Evolutionary conservation across 1,139 yeast genomes (phyloP).

Genomic region (Pichia sp.): DNA sequence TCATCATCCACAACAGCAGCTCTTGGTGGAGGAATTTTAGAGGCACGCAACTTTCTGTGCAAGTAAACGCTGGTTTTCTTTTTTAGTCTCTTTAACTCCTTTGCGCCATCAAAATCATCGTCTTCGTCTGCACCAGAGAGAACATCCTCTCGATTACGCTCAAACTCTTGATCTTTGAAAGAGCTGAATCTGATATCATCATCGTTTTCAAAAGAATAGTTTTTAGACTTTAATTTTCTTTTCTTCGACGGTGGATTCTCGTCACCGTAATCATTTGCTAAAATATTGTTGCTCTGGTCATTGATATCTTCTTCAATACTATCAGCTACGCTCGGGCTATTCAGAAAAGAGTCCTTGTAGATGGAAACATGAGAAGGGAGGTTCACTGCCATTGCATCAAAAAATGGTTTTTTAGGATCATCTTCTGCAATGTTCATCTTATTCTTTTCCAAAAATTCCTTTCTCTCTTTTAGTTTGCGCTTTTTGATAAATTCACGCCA

Average conservation of each 20-base stretch:
- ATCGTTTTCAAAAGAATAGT: slow-evolving; percentile 31
- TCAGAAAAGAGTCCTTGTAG: slow-evolving; percentile 13
- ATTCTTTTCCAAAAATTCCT: slow-evolving; percentile 48
- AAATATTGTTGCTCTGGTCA: slow-evolving; percentile 11
- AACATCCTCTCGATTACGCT: slow-evolving; percentile 8
- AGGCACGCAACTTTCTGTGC: slow-evolving; percentile 13
- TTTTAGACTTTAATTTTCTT: slow-evolving; percentile 5
- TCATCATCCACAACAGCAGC: slow-evolving; percentile 5
- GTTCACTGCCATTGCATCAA: slow-evolving; percentile 15
- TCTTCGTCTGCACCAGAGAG: slow-evolving; percentile 16
- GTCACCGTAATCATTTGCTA: slow-evolving; percentile 15
- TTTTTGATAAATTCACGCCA: slow-evolving; percentile 19
- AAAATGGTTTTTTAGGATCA: slow-evolving; percentile 18
- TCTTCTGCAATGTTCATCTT: slow-evolving; percentile 33
- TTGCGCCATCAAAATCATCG: slow-evolving; percentile 30
- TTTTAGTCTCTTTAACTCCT: slow-evolving; percentile 26
- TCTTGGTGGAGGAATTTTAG: neutral
- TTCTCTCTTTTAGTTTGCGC: slow-evolving; percentile 46
- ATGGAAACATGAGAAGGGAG: slow-evolving; percentile 17
- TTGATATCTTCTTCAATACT: slow-evolving; percentile 37
- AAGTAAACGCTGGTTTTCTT: slow-evolving; percentile 18
- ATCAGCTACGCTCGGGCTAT: slow-evolving; percentile 14
- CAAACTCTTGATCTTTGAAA: slow-evolving; percentile 15
- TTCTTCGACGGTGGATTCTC: slow-evolving; percentile 27
- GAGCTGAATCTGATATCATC: slow-evolving; percentile 31